phyloP scores from a whole-genome alignment of 805 yeast species.

The Candida ipomoeae region DNA sequence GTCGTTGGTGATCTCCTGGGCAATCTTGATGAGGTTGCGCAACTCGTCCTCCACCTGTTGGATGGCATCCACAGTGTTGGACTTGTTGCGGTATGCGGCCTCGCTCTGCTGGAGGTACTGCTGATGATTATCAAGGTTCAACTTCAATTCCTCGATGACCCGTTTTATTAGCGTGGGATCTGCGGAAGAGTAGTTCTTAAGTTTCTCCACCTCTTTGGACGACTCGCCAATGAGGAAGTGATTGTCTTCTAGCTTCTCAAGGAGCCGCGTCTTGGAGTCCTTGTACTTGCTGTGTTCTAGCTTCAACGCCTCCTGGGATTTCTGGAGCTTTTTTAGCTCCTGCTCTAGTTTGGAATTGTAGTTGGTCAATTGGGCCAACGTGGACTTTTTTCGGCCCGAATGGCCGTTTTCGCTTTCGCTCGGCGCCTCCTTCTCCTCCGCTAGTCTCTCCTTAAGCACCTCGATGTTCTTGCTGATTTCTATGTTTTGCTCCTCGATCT shows the following conservation, averaged over 20 bases:
- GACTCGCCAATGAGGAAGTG: conserved; percentile 54
- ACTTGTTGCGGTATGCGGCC: conserved; percentile 45
- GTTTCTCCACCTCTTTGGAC: conserved; percentile 54
- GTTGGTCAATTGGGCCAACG: conserved; percentile 35
- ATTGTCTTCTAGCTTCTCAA: conserved; percentile 57
- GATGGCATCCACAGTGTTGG: conserved; percentile 56
- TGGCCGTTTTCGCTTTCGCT: conserved; percentile 21
- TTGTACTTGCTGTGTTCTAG: conserved; percentile 62
- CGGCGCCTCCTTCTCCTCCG: conserved; percentile 36
- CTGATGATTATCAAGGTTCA: conserved; percentile 38
- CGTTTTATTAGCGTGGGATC: conserved; percentile 53
- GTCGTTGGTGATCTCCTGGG: conserved; percentile 50
- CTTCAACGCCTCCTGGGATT: conserved; percentile 57
- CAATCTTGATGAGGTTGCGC: conserved; percentile 43
- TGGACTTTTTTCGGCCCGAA: conserved; percentile 27
- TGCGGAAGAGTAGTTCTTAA: conserved; percentile 56
- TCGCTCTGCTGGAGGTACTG: conserved; percentile 29
- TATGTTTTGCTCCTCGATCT: conserved; percentile 22
- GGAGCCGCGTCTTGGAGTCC: conserved; percentile 53
- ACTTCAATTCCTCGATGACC: conserved; percentile 50
- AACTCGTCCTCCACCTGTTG: conserved; percentile 38
- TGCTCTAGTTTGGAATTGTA: conserved; percentile 56
- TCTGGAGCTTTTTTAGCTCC: conserved; percentile 58
- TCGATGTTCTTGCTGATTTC: conserved; percentile 11
- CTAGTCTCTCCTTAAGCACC: conserved; percentile 15